Evolutionary conservation across 192 early-diverging fungal species (phyloP).

Genomic region (Backusella macrospora): DNA sequence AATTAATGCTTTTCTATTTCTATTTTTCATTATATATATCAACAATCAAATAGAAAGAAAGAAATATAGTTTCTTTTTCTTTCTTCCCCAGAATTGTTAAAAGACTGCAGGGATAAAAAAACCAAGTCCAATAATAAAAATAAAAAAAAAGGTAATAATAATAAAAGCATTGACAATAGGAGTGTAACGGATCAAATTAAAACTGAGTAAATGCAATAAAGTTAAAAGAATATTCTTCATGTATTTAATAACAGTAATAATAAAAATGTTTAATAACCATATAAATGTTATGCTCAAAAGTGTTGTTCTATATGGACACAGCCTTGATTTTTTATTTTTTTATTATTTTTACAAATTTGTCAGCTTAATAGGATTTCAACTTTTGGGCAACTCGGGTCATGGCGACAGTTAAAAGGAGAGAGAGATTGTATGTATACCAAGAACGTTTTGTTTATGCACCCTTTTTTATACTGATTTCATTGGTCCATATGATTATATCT

Average conservation of each 20-base stretch:
- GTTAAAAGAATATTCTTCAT: neutral
- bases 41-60: neutral
- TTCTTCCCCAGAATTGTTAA: neutral
- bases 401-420: conserved; percentile 6
- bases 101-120: neutral
- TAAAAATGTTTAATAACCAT: neutral
- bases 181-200: conserved; percentile 1
- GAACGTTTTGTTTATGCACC: neutral
- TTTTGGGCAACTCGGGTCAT: conserved; percentile 1
- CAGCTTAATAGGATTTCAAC: neutral
- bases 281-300: neutral
- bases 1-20: neutral
- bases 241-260: neutral
- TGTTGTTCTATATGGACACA: neutral
- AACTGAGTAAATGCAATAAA: neutral
- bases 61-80: no score
- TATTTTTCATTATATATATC: neutral
- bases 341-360: neutral
- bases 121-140: conserved; percentile 14
- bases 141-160: no score
- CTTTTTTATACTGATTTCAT: neutral
- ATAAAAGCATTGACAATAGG: conserved; percentile 14
- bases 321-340: neutral
- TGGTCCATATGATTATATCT: neutral
- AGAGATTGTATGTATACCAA: neutral